Percentiles rank a stretch among this genome's conserved stretches.
Conservation (phyloP, 495 filamentous ascomycete species). For the Daldinia vernicosa region DNA sequence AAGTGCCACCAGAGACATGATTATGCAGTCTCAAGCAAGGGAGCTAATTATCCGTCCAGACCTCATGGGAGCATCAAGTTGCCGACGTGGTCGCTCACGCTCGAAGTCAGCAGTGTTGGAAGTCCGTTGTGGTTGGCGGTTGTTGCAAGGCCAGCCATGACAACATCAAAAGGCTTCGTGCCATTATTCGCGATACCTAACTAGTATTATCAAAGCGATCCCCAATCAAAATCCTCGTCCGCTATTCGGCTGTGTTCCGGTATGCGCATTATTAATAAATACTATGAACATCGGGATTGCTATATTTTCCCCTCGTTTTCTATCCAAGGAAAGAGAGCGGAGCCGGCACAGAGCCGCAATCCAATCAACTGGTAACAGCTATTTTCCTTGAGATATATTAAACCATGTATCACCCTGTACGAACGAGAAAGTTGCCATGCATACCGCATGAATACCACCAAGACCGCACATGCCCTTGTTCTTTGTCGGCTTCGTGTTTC, state of each 20-base stretch:
- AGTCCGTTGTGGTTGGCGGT: conserved; percentile 64
- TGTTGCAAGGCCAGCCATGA: conserved; percentile 66
- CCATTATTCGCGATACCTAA: conserved; percentile 20
- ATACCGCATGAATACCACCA: too few species aligned
- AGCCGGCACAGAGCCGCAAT: neutral
- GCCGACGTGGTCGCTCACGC: conserved; percentile 64
- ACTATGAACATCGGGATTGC: neutral
- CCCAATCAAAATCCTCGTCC: neutral
- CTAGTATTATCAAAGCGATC: neutral
- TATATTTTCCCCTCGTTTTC: neutral
- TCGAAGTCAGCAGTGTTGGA: conserved; percentile 65
- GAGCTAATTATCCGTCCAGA: conserved; percentile 25
- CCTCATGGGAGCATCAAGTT: conserved; percentile 64
- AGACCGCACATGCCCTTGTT: too few species aligned
- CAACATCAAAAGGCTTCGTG: conserved; percentile 60
- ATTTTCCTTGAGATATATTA: neutral
- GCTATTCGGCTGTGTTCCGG: conserved; percentile 3
- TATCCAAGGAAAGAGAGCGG: neutral
- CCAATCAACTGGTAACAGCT: neutral
- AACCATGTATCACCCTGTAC: neutral
- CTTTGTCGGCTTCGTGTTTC: too few species aligned
- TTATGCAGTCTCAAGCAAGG: conserved; percentile 4
- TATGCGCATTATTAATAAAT: conserved; percentile 9
- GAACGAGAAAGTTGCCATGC: neutral
- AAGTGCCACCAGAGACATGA: conserved; percentile 12